Evolutionary conservation across 75 land plant species (phyloP), one percentile per base, ranked within the genome.

Genomic region (Cryptomeria japonica): DNA sequence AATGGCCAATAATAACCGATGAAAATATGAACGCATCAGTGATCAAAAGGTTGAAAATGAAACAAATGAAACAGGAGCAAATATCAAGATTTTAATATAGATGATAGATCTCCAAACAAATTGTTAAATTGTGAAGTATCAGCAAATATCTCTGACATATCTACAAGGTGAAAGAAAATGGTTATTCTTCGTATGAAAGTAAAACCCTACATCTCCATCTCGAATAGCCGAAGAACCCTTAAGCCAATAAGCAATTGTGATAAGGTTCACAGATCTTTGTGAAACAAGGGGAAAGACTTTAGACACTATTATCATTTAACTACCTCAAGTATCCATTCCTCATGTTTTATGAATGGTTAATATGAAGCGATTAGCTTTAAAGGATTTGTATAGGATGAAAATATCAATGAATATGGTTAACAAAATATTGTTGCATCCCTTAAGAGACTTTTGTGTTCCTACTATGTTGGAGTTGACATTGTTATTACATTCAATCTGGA

Each of bases 401-500:
- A n/a, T 92, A 55, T 89, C 92, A 31, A 85, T 92, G 72, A 92
- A 80, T 86, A 89, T 92, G 56, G 89, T 92, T 78, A 92, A 16
- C 93, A 92, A 76, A 87, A 91, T 32, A 89, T 92, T 72, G 70
- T 92, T 11, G 37, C 18, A 34, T 92, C 93, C 13, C 88, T 92
- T 28, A 39, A 47, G 38, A 86, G 93, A 47, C 85, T 92, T 41
- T 75, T 92, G 49, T 39, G 76, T 28, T 91, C 93, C 16, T 85
- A 92, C 87, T 92, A 92, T 84, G 39, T 92, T 38, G 93, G 93
- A 9, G 93, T 89, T 84, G 79, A 75, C 73, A 89, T 92, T 36
- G 39, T 58, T 32, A 13, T 92, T 39, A 47, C 93, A n/a, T 91
- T 92, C 90, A 91, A 90, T 84, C 89, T 92, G 86, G 93, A 91